phyloP scores from a whole-genome alignment of 345 rosid species.

The Psidium friedrichsthalianum region DNA sequence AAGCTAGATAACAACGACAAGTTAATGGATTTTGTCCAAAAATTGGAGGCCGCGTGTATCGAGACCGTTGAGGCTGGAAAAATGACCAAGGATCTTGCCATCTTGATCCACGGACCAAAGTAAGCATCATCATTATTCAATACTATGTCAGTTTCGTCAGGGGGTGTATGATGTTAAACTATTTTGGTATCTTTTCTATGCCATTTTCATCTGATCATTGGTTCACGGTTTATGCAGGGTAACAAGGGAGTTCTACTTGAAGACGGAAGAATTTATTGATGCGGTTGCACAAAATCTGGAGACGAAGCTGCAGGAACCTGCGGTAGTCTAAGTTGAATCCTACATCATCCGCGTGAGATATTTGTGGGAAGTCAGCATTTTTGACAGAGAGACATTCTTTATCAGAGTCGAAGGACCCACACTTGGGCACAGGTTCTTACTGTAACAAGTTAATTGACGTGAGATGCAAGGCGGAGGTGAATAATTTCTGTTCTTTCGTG shows the following conservation, averaged over 20 bases:
- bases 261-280: constrained; percentile 80
- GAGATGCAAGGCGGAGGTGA: not conserved
- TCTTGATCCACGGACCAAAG: constrained; percentile 76
- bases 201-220: not conserved
- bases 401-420: not conserved
- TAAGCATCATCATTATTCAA: constrained; percentile 13
- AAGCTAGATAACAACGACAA: constrained; percentile 72
- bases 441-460: not conserved
- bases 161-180: not conserved
- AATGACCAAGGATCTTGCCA: constrained; percentile 97
- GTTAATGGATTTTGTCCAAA: constrained; percentile 63
- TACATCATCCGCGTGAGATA: not conserved
- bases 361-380: not conserved
- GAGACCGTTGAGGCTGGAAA: constrained; percentile 80
- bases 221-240: constrained; percentile 38
- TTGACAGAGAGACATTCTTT: not conserved
- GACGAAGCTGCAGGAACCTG: constrained; percentile 35
- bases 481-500: not conserved
- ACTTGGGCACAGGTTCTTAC: not conserved
- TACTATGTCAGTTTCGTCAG: not conserved
- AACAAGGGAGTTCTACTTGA: constrained; percentile 55
- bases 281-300: constrained; percentile 58
- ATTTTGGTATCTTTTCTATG: not conserved
- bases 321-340: constrained; percentile 15
- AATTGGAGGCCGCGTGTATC: constrained; percentile 79